Conservation (phyloP, 2,329 filamentous ascomycete genomes). For the Ascochyta rabiei region DNA sequence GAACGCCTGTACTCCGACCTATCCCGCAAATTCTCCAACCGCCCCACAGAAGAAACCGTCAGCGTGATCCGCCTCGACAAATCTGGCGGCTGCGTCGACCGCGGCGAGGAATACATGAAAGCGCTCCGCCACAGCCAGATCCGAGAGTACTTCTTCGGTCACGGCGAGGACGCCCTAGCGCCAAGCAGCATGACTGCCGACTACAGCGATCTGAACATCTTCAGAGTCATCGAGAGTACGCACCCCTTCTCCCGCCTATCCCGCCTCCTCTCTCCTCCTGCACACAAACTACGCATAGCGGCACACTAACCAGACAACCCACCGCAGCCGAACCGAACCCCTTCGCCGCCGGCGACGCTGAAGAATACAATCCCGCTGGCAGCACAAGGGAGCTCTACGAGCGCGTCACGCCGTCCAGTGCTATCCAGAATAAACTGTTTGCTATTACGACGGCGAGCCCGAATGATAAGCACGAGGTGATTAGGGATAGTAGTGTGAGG, state of each 20-base stretch:
- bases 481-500: constrained; percentile 83
- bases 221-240: constrained; percentile 67
- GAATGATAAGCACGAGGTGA: constrained; percentile 71
- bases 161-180: constrained; percentile 70
- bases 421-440: constrained; percentile 69
- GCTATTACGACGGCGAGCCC: constrained; percentile 80
- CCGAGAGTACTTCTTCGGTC: constrained; percentile 94
- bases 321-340: constrained; percentile 18
- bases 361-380: constrained; percentile 54
- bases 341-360: constrained; percentile 53
- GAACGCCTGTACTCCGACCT: constrained; percentile 78
- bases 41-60: constrained; percentile 68
- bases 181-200: constrained; percentile 87
- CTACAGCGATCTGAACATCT: constrained; percentile 76
- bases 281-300: no score
- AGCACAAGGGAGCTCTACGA: constrained; percentile 57
- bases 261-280: no score
- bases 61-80: constrained; percentile 80
- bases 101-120: constrained; percentile 76
- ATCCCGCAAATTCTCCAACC: constrained; percentile 66
- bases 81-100: constrained; percentile 82
- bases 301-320: neutral
- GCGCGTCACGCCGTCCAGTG: constrained; percentile 61
- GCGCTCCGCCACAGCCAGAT: constrained; percentile 76
- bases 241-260: neutral